phyloP scores from a whole-genome alignment of 495 filamentous ascomycete species.

The Umbilicaria muhlenbergii region DNA sequence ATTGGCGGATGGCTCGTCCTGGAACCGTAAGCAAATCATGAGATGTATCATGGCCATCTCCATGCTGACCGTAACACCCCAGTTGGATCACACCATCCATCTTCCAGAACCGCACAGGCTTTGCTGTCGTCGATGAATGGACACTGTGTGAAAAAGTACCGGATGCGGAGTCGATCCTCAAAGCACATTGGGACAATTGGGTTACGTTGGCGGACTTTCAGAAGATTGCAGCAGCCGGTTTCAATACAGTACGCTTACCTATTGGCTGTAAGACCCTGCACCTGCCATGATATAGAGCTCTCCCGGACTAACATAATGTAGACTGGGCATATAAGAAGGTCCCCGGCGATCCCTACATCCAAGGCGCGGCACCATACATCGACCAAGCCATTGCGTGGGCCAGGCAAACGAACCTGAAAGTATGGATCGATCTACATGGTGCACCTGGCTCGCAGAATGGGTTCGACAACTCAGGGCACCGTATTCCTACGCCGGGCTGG shows the following conservation, averaged over 20 bases:
- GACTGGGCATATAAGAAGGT: constrained; percentile 32
- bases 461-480: constrained; percentile 38
- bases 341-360: constrained; percentile 25
- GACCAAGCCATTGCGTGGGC: constrained; percentile 31
- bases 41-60: not conserved
- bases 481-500: constrained; percentile 28
- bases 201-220: constrained; percentile 45
- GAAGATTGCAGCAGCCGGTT: constrained; percentile 26
- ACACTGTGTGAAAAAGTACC: constrained; percentile 35
- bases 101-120: constrained; percentile 21
- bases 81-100: constrained; percentile 32
- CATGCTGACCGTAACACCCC: not conserved
- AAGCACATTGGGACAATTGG: constrained; percentile 44
- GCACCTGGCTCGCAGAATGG: constrained; percentile 53
- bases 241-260: constrained; percentile 34
- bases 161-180: constrained; percentile 31
- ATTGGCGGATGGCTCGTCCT: constrained; percentile 43
- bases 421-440: constrained; percentile 34
- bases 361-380: constrained; percentile 29
- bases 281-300: constrained; percentile 11
- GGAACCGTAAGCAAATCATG: constrained; percentile 17
- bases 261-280: constrained; percentile 19
- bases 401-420: constrained; percentile 23
- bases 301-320: constrained; percentile 18
- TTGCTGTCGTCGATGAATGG: constrained; percentile 43